phyloP scores from a whole-genome alignment of 192 early-diverging fungal species.

The Coemansia furcata region DNA sequence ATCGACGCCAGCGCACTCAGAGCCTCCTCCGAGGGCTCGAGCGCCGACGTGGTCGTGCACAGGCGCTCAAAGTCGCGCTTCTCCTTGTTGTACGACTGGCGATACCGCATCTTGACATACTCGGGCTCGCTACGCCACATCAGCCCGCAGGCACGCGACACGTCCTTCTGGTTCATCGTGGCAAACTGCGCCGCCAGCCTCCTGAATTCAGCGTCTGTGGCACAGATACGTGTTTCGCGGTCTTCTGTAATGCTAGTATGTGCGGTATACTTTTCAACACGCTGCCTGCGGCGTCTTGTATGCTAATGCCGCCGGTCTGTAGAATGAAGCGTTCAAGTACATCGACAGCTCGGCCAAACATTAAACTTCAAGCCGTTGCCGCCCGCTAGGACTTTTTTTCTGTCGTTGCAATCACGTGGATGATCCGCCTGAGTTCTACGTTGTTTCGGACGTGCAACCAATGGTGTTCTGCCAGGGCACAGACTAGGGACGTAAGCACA shows the following conservation, averaged over 20 bases:
- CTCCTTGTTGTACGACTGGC: constrained; percentile 55
- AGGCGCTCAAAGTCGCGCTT: constrained; percentile 55
- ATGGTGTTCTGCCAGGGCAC: background rate
- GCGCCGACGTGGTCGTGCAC: constrained; percentile 41
- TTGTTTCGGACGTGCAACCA: background rate
- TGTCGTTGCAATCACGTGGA: background rate
- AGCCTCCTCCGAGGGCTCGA: constrained; percentile 47
- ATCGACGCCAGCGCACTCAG: constrained; percentile 41
- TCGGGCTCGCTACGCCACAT: constrained; percentile 58
- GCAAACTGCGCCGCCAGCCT: constrained; percentile 51
- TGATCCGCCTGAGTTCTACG: background rate
- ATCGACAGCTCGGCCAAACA: too few species aligned
- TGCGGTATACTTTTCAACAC: too few species aligned
- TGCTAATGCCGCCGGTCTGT: too few species aligned
- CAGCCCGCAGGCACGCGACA: constrained; percentile 54
- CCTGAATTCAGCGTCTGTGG: constrained; percentile 12
- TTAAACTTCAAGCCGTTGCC: too few species aligned
- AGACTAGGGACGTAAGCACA: background rate
- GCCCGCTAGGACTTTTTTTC: too few species aligned
- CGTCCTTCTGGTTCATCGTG: constrained; percentile 53
- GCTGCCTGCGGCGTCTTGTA: too few species aligned
- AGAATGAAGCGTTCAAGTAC: too few species aligned
- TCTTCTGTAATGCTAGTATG: too few species aligned
- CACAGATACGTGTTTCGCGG: too few species aligned
- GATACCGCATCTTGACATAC: constrained; percentile 55